Base-by-base conservation (phyloP, 495 filamentous ascomycete genomes). In the Aspergillus sparsus region DNA sequence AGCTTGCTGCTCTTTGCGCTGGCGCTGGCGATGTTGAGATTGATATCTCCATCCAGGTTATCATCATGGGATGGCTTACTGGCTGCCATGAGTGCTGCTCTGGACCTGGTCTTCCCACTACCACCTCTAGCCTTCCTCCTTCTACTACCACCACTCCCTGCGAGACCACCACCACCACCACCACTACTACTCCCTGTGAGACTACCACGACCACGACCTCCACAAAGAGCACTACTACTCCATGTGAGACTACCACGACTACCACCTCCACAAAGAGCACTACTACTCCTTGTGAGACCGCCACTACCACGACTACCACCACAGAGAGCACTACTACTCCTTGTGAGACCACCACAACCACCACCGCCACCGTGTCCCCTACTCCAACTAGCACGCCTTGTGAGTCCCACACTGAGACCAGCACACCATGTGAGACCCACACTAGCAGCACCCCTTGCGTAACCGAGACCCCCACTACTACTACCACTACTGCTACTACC, bases 51-150 rank as follows among this genome's bases (percentile, higher is more conserved):
- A 68, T 73, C 37, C 39, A 63, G 42, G 31, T 73, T 31, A 77
- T 78, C 62, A 69, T 80, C 50, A 68, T 72, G 44, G 62, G 72
- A 59, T 79, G 75, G 76, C 67, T 77, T 63, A 74, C 69, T 49
- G 77, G 77, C 58, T 72, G 71, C 58, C 58, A 60, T 7, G 18
- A 60, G 58, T 60, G 58, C 68, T 68, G 65, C 64, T 63, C 71
- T 47, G 62, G 69, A 27, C 21, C 21, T 16, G 68, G 73, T 53
- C 57, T 18, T 18, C 45, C 66, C 33, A 61, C 53, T 42, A 49
- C 60, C 51, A 58, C 65, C 21, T 56, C 68, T 27, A 49, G 59
- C 62, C 15, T 42, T 33, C 64, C 68, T 18, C 62, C 61, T 49
- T 45, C 49, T 46, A 53, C 57, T 37, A 53, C 57, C 36, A 35